These are phyloP conservation scores for Heliamphora pulchella DNA, from an alignment of 179 eudicot species.

Conservation along the genomic window DNA sequence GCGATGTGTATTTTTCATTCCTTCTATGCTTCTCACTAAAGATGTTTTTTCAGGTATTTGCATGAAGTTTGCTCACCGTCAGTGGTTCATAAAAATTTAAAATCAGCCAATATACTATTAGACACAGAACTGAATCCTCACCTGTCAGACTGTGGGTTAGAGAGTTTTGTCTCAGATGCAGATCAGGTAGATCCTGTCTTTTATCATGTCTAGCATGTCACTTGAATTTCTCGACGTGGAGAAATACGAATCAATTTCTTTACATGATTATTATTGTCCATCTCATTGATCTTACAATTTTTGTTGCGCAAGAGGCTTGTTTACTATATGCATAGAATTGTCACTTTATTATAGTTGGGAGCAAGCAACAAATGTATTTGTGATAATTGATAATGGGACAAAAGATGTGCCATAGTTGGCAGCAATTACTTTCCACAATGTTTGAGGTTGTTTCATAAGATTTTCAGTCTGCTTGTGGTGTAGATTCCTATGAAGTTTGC, in stretches of 20 bases:
- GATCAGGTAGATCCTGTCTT: slow-evolving; percentile 56
- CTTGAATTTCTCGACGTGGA: not conserved
- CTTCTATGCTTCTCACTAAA: not conserved
- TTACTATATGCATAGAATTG: not conserved
- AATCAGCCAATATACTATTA: slow-evolving; percentile 86
- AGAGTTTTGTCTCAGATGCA: slow-evolving; percentile 58
- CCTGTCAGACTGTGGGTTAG: slow-evolving; percentile 78
- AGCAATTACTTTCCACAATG: not conserved
- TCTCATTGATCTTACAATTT: not conserved
- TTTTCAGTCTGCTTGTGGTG: not conserved
- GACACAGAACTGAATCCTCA: slow-evolving; percentile 89
- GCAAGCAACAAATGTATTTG: not conserved
- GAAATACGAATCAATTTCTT: not conserved
- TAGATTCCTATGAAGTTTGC: not conserved
- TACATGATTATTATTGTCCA: not conserved
- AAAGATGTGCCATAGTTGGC: not conserved
- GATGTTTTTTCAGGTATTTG: slow-evolving; percentile 57
- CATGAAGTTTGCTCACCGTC: slow-evolving; percentile 98
- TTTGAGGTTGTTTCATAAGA: not conserved
- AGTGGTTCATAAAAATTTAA: slow-evolving; percentile 76
- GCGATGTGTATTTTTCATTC: not conserved
- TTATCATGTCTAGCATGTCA: not conserved
- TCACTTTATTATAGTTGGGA: not conserved
- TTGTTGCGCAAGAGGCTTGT: not conserved
- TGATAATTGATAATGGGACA: not conserved